A percentile compares a stretch with the other conserved stretches of the same genome.
Evolutionary conservation across 2,329 filamentous ascomycete genomes (phyloP).

Genomic region (Penicillium rolfsii): DNA sequence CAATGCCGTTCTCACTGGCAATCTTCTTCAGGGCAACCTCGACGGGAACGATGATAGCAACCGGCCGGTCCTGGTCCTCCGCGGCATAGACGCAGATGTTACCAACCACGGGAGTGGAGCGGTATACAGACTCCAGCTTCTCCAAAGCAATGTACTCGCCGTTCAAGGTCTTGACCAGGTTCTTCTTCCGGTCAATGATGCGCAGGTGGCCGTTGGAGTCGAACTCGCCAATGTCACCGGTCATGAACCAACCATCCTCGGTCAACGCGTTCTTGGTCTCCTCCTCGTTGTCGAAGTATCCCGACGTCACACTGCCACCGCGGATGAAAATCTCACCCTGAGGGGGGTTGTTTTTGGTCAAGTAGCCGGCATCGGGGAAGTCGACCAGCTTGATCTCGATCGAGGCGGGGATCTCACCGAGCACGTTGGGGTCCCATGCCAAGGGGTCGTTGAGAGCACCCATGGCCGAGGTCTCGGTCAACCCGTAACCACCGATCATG

Average conservation of each 20-base stretch:
- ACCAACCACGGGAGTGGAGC: slow-evolving; percentile 73
- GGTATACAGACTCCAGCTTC: slow-evolving; percentile 91
- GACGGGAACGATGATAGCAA: slow-evolving; percentile 75
- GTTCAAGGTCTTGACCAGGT: slow-evolving; percentile 91
- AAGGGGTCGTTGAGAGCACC: slow-evolving; percentile 67
- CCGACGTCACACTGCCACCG: slow-evolving; percentile 72
- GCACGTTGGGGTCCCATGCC: slow-evolving; percentile 75
- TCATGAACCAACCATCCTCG: slow-evolving; percentile 93
- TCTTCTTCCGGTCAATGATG: slow-evolving; percentile 97
- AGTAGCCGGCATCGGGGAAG: slow-evolving; percentile 85
- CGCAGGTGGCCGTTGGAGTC: slow-evolving; percentile 76
- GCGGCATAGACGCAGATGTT: slow-evolving; percentile 90
- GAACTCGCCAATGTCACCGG: slow-evolving; percentile 92
- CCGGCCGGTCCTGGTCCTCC: slow-evolving; percentile 71
- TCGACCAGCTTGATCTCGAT: slow-evolving; percentile 92
- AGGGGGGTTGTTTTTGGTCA: slow-evolving; percentile 70
- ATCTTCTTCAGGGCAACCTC: slow-evolving; percentile 61
- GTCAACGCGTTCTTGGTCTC: slow-evolving; percentile 80
- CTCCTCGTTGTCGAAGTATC: slow-evolving; percentile 83
- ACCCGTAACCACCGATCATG: slow-evolving; percentile 91
- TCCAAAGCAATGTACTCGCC: slow-evolving; percentile 97
- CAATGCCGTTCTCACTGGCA: slow-evolving; percentile 61
- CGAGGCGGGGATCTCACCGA: slow-evolving; percentile 76
- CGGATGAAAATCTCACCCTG: slow-evolving; percentile 94
- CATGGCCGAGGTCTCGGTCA: slow-evolving; percentile 86